phyloP scores from a whole-genome alignment of 2,329 filamentous ascomycete genomes.

The Paecilomyces sp. region DNA sequence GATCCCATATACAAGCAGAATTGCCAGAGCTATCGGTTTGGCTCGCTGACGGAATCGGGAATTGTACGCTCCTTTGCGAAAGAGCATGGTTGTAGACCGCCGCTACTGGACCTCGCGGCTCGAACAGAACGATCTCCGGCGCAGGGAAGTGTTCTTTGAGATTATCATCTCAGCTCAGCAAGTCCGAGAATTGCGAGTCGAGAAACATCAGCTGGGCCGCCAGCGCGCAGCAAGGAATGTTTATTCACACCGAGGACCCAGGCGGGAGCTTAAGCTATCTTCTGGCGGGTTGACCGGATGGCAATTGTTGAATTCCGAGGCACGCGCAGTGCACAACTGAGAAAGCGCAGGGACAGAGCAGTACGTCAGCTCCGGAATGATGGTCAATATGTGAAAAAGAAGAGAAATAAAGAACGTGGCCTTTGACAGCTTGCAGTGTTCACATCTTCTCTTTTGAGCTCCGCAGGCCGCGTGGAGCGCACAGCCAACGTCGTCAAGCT shows the following conservation, averaged over 20 bases:
- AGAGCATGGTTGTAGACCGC: slow-evolving; percentile 19
- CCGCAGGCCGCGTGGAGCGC: neutral
- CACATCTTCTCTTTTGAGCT: neutral
- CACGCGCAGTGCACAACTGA: neutral
- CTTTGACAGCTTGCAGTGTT: neutral
- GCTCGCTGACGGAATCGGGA: slow-evolving; percentile 26
- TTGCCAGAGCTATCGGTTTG: slow-evolving; percentile 26
- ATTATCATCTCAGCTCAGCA: neutral
- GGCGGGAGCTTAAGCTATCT: neutral
- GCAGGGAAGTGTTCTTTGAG: neutral
- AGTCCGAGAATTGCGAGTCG: neutral
- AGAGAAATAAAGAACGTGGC: neutral
- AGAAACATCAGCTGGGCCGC: neutral
- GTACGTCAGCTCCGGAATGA: neutral
- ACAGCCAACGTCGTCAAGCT: neutral
- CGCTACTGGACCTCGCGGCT: neutral
- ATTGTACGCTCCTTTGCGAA: slow-evolving; percentile 23
- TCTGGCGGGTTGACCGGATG: neutral
- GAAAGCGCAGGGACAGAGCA: neutral
- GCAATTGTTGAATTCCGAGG: neutral
- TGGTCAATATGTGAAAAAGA: no score
- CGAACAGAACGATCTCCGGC: neutral
- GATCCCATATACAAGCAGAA: slow-evolving; percentile 23
- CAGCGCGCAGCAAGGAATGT: neutral
- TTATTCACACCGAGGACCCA: neutral